A percentile compares a stretch with the other conserved stretches of the same genome.
These are phyloP conservation scores for Prunus yedoensis DNA, from an alignment of 331 rosid species.

Conservation along the genomic window DNA sequence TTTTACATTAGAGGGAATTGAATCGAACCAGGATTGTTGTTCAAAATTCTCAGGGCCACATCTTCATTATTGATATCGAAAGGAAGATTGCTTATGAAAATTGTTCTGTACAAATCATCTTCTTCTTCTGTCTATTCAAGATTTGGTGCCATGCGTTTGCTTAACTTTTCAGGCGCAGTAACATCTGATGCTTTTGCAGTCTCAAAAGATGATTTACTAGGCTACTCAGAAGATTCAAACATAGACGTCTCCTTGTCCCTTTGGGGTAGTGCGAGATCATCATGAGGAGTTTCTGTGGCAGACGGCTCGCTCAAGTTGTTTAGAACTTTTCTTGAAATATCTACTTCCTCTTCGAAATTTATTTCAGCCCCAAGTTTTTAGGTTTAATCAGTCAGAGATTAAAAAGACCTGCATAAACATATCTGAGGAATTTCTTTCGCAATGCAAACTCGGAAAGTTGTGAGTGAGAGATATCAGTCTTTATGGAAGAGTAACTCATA, in stretches of 20 bases:
- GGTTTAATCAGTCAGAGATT: conserved; percentile 21
- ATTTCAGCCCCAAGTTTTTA: conserved; percentile 48
- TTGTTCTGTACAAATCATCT: conserved; percentile 66
- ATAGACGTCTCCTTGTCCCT: conserved; percentile 30
- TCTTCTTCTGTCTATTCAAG: conserved; percentile 47
- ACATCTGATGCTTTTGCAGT: conserved; percentile 40
- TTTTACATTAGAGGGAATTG: too few relatives aligned
- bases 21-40: conserved; percentile 78
- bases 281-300: conserved; percentile 27
- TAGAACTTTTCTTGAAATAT: conserved; percentile 75
- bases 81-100: conserved; percentile 82
- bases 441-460: conserved; percentile 21
- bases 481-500: too few relatives aligned
- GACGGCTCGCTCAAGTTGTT: conserved; percentile 57
- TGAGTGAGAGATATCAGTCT: too few relatives aligned
- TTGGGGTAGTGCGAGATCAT: too few relatives aligned
- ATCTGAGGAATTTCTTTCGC: conserved; percentile 32
- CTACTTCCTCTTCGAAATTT: conserved; percentile 82
- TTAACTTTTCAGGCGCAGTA: conserved; percentile 43
- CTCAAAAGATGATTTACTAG: conserved; percentile 42
- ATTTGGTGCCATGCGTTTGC: conserved; percentile 30
- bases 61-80: conserved; percentile 74
- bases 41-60: conserved; percentile 90
- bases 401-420: conserved; percentile 2
- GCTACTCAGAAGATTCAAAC: conserved; percentile 34